phyloP scores from a whole-genome alignment of 2,329 filamentous ascomycete species.

The Botrytis hyacinthi region DNA sequence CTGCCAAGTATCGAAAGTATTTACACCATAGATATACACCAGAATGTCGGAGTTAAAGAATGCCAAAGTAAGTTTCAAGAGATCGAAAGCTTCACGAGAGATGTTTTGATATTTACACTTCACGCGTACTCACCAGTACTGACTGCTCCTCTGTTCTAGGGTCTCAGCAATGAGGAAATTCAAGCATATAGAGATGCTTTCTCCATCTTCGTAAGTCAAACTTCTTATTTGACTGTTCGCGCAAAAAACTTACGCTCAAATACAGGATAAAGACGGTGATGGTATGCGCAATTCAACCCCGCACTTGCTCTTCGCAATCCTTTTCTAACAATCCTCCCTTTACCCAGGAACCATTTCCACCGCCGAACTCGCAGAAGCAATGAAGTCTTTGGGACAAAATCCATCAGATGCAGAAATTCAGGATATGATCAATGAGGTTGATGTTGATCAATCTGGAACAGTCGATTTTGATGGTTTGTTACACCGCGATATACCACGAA shows the following conservation, averaged over 20 bases:
- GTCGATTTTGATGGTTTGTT: slow-evolving; percentile 22
- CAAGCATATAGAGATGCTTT: slow-evolving; percentile 22
- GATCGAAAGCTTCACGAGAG: not conserved
- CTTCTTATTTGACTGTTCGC: not conserved
- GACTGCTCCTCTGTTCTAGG: not conserved
- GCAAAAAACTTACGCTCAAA: not conserved
- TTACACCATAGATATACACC: not conserved
- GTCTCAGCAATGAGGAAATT: slow-evolving; percentile 19
- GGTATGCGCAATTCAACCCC: slow-evolving; percentile 19
- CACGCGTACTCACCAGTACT: not conserved
- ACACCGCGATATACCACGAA: not conserved
- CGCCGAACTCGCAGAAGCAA: slow-evolving; percentile 17
- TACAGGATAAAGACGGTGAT: slow-evolving; percentile 22
- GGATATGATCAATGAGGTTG: slow-evolving; percentile 23
- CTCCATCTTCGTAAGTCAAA: slow-evolving; percentile 15
- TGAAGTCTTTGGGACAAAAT: slow-evolving; percentile 22
- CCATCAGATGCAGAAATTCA: slow-evolving; percentile 21
- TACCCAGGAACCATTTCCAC: slow-evolving; percentile 18
- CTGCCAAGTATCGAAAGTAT: not conserved
- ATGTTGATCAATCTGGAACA: slow-evolving; percentile 22
- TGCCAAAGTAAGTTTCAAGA: not conserved
- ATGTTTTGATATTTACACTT: not conserved
- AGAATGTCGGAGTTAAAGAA: slow-evolving; percentile 14
- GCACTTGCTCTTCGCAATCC: slow-evolving; percentile 9
- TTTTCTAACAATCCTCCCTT: not conserved